Evolutionary conservation across 139 green algal species (phyloP).

Genomic region (Closterium sp.): DNA sequence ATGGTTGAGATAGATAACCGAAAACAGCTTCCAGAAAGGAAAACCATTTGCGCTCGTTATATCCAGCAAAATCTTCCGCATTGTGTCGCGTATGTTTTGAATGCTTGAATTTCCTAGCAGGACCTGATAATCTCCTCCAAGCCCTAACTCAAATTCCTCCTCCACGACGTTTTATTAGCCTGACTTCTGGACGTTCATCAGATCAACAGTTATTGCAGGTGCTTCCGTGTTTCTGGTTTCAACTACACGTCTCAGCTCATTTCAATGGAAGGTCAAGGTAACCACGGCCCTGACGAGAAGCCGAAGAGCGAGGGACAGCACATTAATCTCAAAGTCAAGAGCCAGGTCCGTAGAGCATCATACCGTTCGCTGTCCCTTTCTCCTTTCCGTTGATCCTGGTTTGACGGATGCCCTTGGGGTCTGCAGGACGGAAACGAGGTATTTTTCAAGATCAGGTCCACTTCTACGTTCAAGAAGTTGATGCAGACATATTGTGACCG

Average conservation of each 20-base stretch:
- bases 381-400: not conserved
- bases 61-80: too few species aligned
- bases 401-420: not conserved
- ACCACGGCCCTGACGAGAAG: constrained; percentile 33
- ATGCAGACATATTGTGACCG: constrained; percentile 63
- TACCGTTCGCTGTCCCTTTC: not conserved
- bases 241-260: not conserved
- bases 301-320: constrained; percentile 34
- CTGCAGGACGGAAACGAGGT: constrained; percentile 61
- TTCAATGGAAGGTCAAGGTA: not conserved
- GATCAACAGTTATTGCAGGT: not conserved
- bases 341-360: constrained; percentile 26
- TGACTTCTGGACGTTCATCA: not conserved
- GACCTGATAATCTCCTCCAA: not conserved
- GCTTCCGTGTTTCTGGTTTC: not conserved
- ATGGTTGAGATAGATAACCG: too few species aligned
- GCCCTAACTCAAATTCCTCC: not conserved
- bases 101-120: not conserved
- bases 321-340: constrained; percentile 56
- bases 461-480: constrained; percentile 57
- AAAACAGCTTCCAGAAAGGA: too few species aligned
- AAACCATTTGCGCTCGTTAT: too few species aligned
- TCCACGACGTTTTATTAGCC: not conserved
- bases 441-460: constrained; percentile 63
- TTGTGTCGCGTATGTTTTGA: not conserved